phyloP scores from a whole-genome alignment of 768 basidiomycete species.

The Hortiboletus flavorubellus region DNA sequence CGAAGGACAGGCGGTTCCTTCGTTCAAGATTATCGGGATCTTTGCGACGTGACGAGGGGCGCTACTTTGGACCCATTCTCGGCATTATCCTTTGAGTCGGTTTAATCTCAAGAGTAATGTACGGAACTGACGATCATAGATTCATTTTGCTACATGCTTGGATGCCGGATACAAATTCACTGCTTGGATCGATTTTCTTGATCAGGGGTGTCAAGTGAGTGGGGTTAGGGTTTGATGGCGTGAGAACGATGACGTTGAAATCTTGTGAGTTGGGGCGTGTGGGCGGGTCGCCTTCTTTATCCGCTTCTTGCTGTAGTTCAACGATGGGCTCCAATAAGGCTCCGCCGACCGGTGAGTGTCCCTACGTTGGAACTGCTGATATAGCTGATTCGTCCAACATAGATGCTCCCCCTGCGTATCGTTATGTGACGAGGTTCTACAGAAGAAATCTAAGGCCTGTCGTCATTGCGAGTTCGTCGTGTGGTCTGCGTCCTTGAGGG shows the following conservation, averaged over 20 bases:
- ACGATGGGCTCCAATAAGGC: conserved; percentile 16
- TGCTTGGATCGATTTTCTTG: background rate
- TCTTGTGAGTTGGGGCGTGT: conserved; percentile 4
- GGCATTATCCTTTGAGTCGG: background rate
- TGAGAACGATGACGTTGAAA: conserved; percentile 23
- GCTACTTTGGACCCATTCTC: too few relatives aligned
- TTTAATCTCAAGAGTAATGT: background rate
- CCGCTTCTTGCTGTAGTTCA: background rate
- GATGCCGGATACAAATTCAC: background rate
- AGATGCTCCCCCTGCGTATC: conserved; percentile 54
- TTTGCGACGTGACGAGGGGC: conserved; percentile 59
- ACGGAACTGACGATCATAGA: conserved; percentile 3
- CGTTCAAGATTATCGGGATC: conserved; percentile 90
- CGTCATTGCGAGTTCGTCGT: conserved; percentile 44
- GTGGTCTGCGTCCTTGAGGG: background rate
- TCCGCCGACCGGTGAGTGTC: conserved; percentile 13
- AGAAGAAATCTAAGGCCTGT: conserved; percentile 55
- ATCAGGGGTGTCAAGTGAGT: too few relatives aligned
- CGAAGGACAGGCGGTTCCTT: conserved; percentile 73
- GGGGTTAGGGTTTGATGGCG: conserved; percentile 15
- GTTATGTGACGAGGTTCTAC: conserved; percentile 56
- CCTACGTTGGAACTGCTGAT: background rate
- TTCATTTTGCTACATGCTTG: background rate
- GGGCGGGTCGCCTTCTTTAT: background rate
- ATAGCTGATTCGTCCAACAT: background rate